phyloP scores from a whole-genome alignment of 2,329 filamentous ascomycete genomes.

The Claviceps humidiphila region DNA sequence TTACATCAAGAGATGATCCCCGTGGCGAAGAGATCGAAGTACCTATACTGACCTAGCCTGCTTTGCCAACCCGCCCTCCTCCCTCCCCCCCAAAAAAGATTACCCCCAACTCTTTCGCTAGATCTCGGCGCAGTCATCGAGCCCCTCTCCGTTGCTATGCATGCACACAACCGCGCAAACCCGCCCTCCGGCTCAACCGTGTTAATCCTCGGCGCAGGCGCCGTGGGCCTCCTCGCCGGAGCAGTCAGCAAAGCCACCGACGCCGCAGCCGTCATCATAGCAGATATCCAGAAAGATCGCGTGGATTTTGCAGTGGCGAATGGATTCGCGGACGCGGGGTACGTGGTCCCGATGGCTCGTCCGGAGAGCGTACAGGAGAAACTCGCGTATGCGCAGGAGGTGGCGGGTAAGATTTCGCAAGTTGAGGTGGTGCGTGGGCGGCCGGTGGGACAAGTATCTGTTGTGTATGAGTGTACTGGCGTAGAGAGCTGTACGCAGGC shows the following conservation, averaged over 20 bases:
- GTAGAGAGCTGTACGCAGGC: constrained; percentile 65
- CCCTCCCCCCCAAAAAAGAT: constrained; percentile 15
- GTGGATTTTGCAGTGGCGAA: constrained; percentile 43
- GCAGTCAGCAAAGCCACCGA: constrained; percentile 40
- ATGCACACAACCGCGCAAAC: constrained; percentile 35
- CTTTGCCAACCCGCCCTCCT: too few relatives aligned
- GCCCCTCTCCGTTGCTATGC: constrained; percentile 46
- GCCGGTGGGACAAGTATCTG: constrained; percentile 49
- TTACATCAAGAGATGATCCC: too few relatives aligned
- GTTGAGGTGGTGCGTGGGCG: constrained; percentile 21
- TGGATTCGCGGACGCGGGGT: constrained; percentile 39
- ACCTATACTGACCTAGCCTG: too few relatives aligned
- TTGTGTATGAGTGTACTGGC: constrained; percentile 67
- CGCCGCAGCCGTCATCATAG: constrained; percentile 34
- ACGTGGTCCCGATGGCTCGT: constrained; percentile 35
- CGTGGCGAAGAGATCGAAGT: too few relatives aligned
- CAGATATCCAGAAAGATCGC: constrained; percentile 43
- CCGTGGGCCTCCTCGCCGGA: constrained; percentile 45
- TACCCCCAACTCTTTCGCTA: constrained; percentile 34
- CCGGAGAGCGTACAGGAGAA: constrained; percentile 39
- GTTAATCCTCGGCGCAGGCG: constrained; percentile 46
- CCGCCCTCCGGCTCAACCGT: constrained; percentile 28
- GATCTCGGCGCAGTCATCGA: constrained; percentile 45
- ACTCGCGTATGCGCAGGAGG: constrained; percentile 35
- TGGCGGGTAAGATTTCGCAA: constrained; percentile 30